Evolutionary conservation across 768 basidiomycete genomes (phyloP), one percentile per base, ranked within the genome.

Genomic region (Boletales sp.): DNA sequence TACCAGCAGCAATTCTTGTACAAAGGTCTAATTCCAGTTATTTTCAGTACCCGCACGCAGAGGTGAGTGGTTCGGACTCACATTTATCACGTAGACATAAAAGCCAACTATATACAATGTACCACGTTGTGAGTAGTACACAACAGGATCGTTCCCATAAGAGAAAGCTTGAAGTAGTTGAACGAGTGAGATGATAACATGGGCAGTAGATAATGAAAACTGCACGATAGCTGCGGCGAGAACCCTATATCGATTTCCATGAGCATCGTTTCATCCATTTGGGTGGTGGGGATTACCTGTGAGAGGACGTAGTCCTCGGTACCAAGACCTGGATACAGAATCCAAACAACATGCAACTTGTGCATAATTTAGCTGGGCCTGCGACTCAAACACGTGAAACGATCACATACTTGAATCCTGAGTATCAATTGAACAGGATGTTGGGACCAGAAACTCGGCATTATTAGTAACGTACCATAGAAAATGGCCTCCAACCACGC

Each of bases 51-150:
- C 32, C 19, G 5, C 19, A 47, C 21, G 37, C 11, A 42, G 41
- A 45, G 24, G 19, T 6, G 34, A 37, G 37, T 2, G 15, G 30
- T 56, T 21, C 21, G 21, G 4, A 21, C 21, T 54, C 34, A 61
- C 60, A 48, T 62, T 62, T 31, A 48, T 45, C 24, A 62, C 4
- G 34, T 61, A 61, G 14, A 62, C 44, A 35, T 45, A 54, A 34
- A 61, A 61, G 13, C 56, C 52, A n/a, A 35, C 35, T 15, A 62
- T 10, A 29, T 50, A 55, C 14, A 47, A 19, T 14, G 21, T 30
- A 3, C 56, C 50, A 3, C 43, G 55, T 17, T 19, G 21, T 12
- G 39, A 27, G 45, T 51, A 58, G 29, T 58, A 61, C 1, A 13
- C 18, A n/a, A 52, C 31, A 27, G 55, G 40, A 27, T 39, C 5